Evolutionary conservation across 768 basidiomycete genomes (phyloP).

Genomic region (Tulasnella sp.): DNA sequence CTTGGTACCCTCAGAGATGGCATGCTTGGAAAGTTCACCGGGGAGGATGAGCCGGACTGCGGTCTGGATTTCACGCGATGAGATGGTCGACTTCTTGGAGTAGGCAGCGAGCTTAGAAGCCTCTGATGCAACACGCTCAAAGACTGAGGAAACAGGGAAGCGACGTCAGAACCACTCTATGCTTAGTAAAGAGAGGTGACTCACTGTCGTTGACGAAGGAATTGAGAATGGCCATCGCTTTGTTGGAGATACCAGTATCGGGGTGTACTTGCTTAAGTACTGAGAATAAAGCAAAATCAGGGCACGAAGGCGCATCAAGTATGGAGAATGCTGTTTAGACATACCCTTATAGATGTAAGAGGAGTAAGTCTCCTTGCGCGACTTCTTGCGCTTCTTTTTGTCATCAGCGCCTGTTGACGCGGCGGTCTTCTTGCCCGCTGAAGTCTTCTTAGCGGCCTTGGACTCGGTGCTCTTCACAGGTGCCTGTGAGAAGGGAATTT

Average conservation of each 20-base stretch:
- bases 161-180: background rate
- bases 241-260: slow-evolving; percentile 98
- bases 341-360: slow-evolving; percentile 85
- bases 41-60: slow-evolving; percentile 94
- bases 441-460: slow-evolving; percentile 65
- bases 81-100: slow-evolving; percentile 98
- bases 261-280: slow-evolving; percentile 97
- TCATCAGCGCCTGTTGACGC: slow-evolving; percentile 45
- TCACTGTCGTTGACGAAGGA: slow-evolving; percentile 82
- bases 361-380: slow-evolving; percentile 84
- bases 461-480: slow-evolving; percentile 48
- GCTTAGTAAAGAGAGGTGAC: background rate
- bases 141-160: slow-evolving; percentile 33
- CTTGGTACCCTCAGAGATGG: slow-evolving; percentile 90
- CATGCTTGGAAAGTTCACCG: slow-evolving; percentile 89
- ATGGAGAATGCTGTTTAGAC: slow-evolving; percentile 11
- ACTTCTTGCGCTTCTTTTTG: slow-evolving; percentile 70
- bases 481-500: slow-evolving; percentile 29
- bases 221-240: slow-evolving; percentile 95
- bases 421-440: slow-evolving; percentile 37
- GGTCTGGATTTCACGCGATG: slow-evolving; percentile 96
- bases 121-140: slow-evolving; percentile 85
- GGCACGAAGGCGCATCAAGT: background rate
- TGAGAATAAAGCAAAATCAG: slow-evolving; percentile 24
- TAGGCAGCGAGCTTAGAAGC: slow-evolving; percentile 91